These are phyloP conservation scores for Cystobasidium pallidum DNA, from an alignment of 1,284 basidiomycete genomes.

Conservation along the genomic window DNA sequence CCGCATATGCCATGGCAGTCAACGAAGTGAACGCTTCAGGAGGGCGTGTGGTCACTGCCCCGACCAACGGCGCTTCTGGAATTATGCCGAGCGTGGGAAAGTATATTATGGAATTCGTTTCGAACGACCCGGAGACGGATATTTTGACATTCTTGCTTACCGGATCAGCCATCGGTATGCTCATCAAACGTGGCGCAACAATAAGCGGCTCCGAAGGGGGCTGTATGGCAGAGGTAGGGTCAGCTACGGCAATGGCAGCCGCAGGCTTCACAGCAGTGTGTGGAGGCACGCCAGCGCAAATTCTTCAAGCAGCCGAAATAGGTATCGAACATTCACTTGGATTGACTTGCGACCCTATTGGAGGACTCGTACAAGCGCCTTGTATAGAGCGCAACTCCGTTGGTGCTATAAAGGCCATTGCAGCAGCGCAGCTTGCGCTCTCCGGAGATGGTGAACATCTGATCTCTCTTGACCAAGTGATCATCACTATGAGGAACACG, in stretches of 20 bases:
- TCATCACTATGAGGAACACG: constrained; percentile 91
- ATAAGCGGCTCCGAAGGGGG: constrained; percentile 93
- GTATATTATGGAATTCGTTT: constrained; percentile 86
- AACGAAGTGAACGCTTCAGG: constrained; percentile 87
- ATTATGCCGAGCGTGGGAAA: constrained; percentile 80
- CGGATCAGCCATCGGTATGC: constrained; percentile 79
- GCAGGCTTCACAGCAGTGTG: constrained; percentile 86
- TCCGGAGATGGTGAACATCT: constrained; percentile 83
- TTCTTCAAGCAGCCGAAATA: constrained; percentile 76
- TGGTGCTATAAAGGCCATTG: constrained; percentile 64
- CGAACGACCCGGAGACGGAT: constrained; percentile 82
- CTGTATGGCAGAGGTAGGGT: constrained; percentile 59
- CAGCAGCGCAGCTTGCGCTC: constrained; percentile 71
- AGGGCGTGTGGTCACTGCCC: constrained; percentile 67
- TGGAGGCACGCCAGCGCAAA: constrained; percentile 56
- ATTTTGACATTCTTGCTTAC: constrained; percentile 84
- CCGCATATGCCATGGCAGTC: constrained; percentile 79
- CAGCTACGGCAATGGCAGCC: constrained; percentile 84
- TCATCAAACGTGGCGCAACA: constrained; percentile 95
- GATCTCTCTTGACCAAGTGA: constrained; percentile 90
- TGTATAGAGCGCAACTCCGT: constrained; percentile 71
- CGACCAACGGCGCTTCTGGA: constrained; percentile 63
- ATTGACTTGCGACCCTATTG: constrained; percentile 70
- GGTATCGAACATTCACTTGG: constrained; percentile 77
- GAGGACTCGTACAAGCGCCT: constrained; percentile 89